phyloP scores from a whole-genome alignment of 2,329 filamentous ascomycete genomes.

The Orbilia quercus region DNA sequence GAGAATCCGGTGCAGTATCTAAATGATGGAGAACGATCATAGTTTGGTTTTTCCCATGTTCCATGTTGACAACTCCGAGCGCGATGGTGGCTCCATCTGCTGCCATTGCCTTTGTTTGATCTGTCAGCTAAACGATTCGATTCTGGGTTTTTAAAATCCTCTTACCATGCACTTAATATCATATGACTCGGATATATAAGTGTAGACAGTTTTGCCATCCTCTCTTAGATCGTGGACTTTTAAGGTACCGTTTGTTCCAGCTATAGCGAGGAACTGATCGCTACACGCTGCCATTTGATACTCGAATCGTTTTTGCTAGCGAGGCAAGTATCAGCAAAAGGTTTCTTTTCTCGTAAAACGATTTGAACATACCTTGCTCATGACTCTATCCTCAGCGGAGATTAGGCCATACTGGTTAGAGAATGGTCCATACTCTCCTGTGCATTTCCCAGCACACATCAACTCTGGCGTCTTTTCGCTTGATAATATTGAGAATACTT shows the following conservation, averaged over 20 bases:
- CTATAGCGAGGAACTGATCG: constrained; percentile 50
- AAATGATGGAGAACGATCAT: constrained; percentile 56
- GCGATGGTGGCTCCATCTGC: constrained; percentile 51
- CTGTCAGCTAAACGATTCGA: constrained; percentile 17
- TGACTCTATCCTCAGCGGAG: constrained; percentile 52
- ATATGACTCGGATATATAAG: constrained; percentile 55
- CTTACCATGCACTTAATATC: constrained; percentile 56
- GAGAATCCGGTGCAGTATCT: constrained; percentile 34
- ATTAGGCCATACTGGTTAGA: constrained; percentile 42
- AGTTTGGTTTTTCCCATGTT: constrained; percentile 54
- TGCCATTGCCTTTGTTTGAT: constrained; percentile 36
- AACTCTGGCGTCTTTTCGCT: constrained; percentile 51
- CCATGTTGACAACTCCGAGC: constrained; percentile 51
- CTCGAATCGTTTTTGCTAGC: constrained; percentile 48
- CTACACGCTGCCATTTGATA: constrained; percentile 53
- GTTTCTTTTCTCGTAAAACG: neutral
- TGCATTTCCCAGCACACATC: constrained; percentile 45
- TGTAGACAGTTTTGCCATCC: constrained; percentile 49
- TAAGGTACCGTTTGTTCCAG: constrained; percentile 49
- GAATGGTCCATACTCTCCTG: constrained; percentile 51
- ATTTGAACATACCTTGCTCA: constrained; percentile 41
- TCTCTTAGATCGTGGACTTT: constrained; percentile 52
- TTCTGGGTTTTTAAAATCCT: neutral
- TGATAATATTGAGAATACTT: constrained; percentile 53
- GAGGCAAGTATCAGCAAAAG: constrained; percentile 3